Evolutionary conservation across 306 rosid species (phyloP).

Genomic region (Amphicarpaea edgeworthii): DNA sequence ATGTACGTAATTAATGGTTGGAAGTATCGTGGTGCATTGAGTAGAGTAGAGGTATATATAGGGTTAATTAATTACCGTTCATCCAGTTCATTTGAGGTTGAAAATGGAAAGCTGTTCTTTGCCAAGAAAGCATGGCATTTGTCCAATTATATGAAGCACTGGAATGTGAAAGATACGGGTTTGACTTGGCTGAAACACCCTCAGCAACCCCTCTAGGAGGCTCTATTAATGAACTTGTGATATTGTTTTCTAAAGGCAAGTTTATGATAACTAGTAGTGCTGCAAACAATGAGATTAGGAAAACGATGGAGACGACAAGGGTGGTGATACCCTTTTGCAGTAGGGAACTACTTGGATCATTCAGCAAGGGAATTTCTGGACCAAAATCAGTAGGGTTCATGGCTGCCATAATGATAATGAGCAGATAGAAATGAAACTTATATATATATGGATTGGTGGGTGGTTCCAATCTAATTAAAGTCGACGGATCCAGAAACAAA

Average conservation of each 20-base stretch:
- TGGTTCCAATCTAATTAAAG: no score
- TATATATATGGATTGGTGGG: no score
- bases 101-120: conserved; percentile 83
- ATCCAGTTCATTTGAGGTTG: conserved; percentile 80
- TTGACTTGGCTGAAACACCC: conserved; percentile 85
- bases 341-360: no score
- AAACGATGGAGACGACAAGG: conserved; percentile 34
- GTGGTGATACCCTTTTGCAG: conserved; percentile 49
- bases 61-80: conserved; percentile 74
- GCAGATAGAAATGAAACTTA: no score
- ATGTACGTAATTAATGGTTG: no score
- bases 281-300: conserved; percentile 58
- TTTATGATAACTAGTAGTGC: conserved; percentile 48
- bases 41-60: no score
- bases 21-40: no score
- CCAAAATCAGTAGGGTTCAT: no score
- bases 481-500: no score
- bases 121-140: conserved; percentile 88
- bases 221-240: no score
- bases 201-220: conserved; percentile 62
- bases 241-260: conserved; percentile 14
- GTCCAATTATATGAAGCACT: conserved; percentile 70
- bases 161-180: conserved; percentile 43
- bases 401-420: no score
- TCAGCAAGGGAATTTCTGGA: no score